A percentile compares a stretch with the other conserved stretches of the same genome.
Evolutionary conservation across 805 yeast species (phyloP).

Genomic region (Saccharomycopsis sp.): DNA sequence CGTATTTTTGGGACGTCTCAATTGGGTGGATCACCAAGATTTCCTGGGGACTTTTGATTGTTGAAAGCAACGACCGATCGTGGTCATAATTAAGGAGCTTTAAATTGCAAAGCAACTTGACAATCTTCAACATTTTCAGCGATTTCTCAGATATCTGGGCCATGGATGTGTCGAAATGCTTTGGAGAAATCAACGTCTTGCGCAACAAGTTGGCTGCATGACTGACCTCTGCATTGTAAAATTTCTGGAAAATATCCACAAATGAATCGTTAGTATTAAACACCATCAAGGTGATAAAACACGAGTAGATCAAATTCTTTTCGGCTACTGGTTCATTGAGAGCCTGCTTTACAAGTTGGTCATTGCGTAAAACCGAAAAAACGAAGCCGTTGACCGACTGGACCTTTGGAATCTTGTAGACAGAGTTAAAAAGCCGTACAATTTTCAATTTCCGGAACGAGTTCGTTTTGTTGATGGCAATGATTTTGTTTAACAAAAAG

Average conservation of each 20-base stretch:
- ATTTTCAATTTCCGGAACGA: conserved; percentile 13
- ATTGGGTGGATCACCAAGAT: not conserved
- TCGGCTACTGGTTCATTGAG: not conserved
- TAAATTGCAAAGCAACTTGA: conserved; percentile 6
- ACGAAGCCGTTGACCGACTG: conserved; percentile 26
- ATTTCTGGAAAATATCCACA: conserved; percentile 10
- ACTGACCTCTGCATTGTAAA: conserved; percentile 9
- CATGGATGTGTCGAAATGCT: conserved; percentile 15
- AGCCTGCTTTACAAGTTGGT: not conserved
- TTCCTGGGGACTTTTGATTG: not conserved
- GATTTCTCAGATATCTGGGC: conserved; percentile 7
- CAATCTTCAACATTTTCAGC: conserved; percentile 6
- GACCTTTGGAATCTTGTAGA: conserved; percentile 14
- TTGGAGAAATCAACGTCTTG: conserved; percentile 18
- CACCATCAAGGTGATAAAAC: conserved; percentile 11
- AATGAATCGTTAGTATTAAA: conserved; percentile 17
- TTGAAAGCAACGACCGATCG: not conserved
- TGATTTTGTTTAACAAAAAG: conserved; percentile 8
- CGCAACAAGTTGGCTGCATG: conserved; percentile 10
- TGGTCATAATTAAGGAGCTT: conserved; percentile 7
- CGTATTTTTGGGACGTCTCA: not conserved
- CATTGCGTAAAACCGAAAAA: conserved; percentile 10
- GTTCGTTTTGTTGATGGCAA: not conserved
- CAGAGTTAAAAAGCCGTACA: conserved; percentile 7
- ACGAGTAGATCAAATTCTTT: not conserved